Conservation (phyloP, 2,329 filamentous ascomycete genomes). For the Alternaria sp. region DNA sequence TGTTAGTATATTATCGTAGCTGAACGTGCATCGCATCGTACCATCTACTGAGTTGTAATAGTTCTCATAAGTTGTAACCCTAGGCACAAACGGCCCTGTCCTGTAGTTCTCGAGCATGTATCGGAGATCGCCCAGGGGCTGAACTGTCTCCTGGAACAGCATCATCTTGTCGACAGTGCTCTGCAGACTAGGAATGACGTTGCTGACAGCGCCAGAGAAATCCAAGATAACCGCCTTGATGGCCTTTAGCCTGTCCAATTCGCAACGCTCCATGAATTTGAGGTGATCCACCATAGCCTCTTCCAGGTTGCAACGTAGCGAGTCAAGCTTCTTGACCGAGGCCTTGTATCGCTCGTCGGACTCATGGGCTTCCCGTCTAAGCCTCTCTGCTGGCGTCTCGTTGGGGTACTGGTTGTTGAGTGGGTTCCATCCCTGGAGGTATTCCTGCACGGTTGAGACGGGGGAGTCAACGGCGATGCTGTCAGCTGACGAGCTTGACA, state of each 20-base stretch:
- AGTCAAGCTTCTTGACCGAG: constrained; percentile 84
- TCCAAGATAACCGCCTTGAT: constrained; percentile 98
- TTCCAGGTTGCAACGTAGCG: constrained; percentile 91
- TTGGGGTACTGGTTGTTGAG: constrained; percentile 91
- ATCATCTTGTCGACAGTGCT: constrained; percentile 98
- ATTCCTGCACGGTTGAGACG: constrained; percentile 84
- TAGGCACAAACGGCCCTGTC: constrained; percentile 90
- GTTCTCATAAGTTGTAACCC: constrained; percentile 93
- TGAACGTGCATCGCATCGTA: constrained; percentile 38
- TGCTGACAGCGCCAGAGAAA: constrained; percentile 96
- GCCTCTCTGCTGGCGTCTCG: constrained; percentile 85
- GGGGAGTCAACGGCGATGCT: constrained; percentile 75
- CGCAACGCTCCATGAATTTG: constrained; percentile 95
- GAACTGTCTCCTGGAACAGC: constrained; percentile 98
- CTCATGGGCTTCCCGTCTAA: constrained; percentile 88
- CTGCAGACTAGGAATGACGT: constrained; percentile 95
- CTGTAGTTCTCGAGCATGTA: constrained; percentile 97
- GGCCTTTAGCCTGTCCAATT: constrained; percentile 93
- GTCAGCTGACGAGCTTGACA: constrained; percentile 55
- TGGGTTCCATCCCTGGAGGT: constrained; percentile 90
- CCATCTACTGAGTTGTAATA: constrained; percentile 97
- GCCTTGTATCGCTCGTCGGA: constrained; percentile 93
- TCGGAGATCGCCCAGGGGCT: constrained; percentile 85
- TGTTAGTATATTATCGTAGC: constrained; percentile 26
- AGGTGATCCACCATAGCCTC: constrained; percentile 92